A percentile compares a stretch with the other conserved stretches of the same genome.
These are phyloP conservation scores for Alternaria hordeiaustralica DNA, from an alignment of 2,329 filamentous ascomycete genomes.

Conservation along the genomic window DNA sequence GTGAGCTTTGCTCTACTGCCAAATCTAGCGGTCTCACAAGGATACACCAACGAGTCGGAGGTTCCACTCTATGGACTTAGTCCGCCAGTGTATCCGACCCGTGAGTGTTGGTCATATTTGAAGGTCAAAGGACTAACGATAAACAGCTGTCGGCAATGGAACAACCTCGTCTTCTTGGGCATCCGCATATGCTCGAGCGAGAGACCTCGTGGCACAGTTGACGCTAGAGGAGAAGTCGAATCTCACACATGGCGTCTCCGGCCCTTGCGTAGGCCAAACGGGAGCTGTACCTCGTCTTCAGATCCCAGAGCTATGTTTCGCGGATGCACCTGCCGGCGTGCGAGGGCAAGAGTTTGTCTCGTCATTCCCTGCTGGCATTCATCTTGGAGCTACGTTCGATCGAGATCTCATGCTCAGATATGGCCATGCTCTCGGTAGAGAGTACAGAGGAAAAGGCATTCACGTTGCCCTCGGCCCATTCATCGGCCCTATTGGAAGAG, in stretches of 20 bases:
- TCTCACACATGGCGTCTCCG: slow-evolving; percentile 44
- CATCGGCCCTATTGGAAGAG: slow-evolving; percentile 73
- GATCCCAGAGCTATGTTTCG: slow-evolving; percentile 49
- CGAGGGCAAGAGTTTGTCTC: slow-evolving; percentile 41
- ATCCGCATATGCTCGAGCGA: slow-evolving; percentile 45
- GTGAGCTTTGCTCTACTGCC: slow-evolving; percentile 17
- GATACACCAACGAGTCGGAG: slow-evolving; percentile 37
- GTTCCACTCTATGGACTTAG: slow-evolving; percentile 38
- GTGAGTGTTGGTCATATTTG: slow-evolving; percentile 16
- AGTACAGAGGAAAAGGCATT: slow-evolving; percentile 74
- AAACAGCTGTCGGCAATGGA: slow-evolving; percentile 31
- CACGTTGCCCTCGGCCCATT: slow-evolving; percentile 73
- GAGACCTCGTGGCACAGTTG: slow-evolving; percentile 48
- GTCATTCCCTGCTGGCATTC: slow-evolving; percentile 39
- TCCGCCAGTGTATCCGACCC: slow-evolving; percentile 40
- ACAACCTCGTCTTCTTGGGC: slow-evolving; percentile 33
- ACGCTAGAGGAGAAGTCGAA: slow-evolving; percentile 54
- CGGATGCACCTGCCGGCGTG: slow-evolving; percentile 47
- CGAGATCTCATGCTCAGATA: slow-evolving; percentile 72
- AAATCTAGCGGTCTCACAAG: slow-evolving; percentile 15
- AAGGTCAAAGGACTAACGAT: slow-evolving; percentile 1
- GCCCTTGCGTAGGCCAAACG: slow-evolving; percentile 45
- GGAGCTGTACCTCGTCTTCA: slow-evolving; percentile 46
- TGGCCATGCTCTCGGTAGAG: slow-evolving; percentile 70
- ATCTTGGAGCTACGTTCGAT: slow-evolving; percentile 71